These are phyloP conservation scores for Populus euphratica DNA, from an alignment of 345 rosid species.

Conservation along the genomic window DNA sequence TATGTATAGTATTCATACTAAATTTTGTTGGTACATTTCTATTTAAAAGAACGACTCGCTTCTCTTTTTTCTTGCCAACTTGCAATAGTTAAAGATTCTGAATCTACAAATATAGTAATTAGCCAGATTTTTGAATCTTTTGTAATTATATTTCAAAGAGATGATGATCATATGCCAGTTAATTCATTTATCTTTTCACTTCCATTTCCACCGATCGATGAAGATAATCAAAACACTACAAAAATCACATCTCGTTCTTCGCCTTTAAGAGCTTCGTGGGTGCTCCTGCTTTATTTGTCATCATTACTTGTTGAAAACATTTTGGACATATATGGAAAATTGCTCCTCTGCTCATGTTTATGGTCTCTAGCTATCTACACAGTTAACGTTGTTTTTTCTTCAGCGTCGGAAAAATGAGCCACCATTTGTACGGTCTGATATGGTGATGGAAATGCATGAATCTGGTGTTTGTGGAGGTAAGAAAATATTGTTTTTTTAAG, in stretches of 20 bases:
- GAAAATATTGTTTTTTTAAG: too few relatives aligned
- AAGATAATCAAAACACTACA: slow-evolving; percentile 8
- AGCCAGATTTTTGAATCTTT: neutral
- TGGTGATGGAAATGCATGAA: neutral
- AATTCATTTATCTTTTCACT: slow-evolving; percentile 4
- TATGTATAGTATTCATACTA: too few relatives aligned
- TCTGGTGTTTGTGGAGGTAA: too few relatives aligned
- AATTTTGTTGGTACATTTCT: neutral
- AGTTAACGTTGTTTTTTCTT: neutral
- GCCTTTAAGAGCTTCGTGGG: neutral
- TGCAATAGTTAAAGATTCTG: neutral
- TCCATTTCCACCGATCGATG: neutral
- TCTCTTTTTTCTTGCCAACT: neutral
- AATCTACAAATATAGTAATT: neutral
- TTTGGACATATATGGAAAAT: slow-evolving; percentile 15
- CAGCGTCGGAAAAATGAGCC: neutral
- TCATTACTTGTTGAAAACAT: slow-evolving; percentile 17
- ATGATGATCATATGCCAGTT: slow-evolving; percentile 15
- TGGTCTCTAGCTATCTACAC: neutral
- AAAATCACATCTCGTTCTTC: neutral
- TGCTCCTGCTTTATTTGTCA: slow-evolving; percentile 13
- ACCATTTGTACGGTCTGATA: neutral
- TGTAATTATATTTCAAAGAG: slow-evolving; percentile 2
- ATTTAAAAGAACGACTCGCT: too few relatives aligned
- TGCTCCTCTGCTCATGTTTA: neutral